A percentile compares a stretch with the other conserved stretches of the same genome.
phyloP scores from a whole-genome alignment of 805 yeast species.

The Brettanomyces custersianus region DNA sequence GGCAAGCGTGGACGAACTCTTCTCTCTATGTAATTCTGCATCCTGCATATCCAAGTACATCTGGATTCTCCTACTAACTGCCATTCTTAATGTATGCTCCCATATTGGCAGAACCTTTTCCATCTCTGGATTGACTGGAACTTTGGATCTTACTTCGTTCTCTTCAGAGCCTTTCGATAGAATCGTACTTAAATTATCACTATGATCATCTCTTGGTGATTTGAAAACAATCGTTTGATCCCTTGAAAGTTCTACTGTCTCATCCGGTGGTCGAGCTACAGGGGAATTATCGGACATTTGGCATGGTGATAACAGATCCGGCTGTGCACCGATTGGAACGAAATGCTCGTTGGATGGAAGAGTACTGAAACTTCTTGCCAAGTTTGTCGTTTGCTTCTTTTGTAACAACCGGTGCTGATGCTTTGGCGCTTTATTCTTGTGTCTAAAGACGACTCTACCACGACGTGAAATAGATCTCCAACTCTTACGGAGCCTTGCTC shows the following conservation, averaged over 20 bases:
- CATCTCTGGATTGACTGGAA: background rate
- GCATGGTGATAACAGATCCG: conserved; percentile 1
- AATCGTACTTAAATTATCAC: no score
- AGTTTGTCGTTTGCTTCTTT: no score
- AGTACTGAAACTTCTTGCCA: no score
- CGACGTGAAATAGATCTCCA: conserved; percentile 10
- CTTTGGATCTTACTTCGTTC: background rate
- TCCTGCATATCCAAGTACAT: conserved; percentile 20
- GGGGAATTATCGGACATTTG: background rate
- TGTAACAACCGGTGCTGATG: no score
- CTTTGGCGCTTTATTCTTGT: no score
- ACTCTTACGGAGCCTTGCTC: conserved; percentile 7
- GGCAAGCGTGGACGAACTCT: conserved; percentile 4
- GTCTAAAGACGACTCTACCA: background rate
- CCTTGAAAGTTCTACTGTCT: conserved; percentile 1
- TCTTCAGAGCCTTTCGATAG: no score
- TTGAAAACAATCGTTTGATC: conserved; percentile 2
- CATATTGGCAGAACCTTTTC: conserved; percentile 17
- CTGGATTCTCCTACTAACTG: conserved; percentile 19
- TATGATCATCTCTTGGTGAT: background rate
- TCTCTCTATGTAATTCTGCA: conserved; percentile 5
- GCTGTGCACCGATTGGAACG: background rate
- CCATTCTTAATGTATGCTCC: conserved; percentile 20
- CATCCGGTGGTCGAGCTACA: background rate
- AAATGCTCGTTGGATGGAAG: no score